Evolutionary conservation across 148 eudicot genomes (phyloP).

Genomic region (Arctostaphylos glauca): DNA sequence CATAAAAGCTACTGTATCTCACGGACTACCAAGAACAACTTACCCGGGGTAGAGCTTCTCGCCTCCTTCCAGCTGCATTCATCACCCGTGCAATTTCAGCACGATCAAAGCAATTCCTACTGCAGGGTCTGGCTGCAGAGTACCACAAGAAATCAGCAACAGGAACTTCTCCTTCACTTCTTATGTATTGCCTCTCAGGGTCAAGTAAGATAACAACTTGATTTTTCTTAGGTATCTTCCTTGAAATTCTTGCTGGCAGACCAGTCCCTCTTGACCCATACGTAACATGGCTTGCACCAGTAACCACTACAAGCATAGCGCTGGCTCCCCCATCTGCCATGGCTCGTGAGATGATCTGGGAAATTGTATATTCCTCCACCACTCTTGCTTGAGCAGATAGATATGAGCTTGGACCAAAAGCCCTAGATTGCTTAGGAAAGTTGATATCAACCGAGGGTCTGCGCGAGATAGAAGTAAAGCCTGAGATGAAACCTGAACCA

Average conservation of each 20-base stretch:
- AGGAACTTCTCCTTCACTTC: constrained; percentile 94
- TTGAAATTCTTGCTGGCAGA: constrained; percentile 84
- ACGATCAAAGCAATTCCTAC: constrained; percentile 92
- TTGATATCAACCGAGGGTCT: constrained; percentile 55
- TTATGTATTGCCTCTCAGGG: constrained; percentile 83
- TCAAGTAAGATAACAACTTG: constrained; percentile 83
- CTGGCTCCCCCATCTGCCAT: constrained; percentile 59
- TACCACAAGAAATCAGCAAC: constrained; percentile 98
- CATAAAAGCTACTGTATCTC: constrained; percentile 5
- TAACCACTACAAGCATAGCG: constrained; percentile 85
- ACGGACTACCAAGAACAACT: constrained; percentile 2
- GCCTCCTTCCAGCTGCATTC: constrained; percentile 96
- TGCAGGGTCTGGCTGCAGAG: constrained; percentile 95
- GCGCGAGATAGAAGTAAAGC: constrained; percentile 63
- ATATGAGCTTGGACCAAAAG: constrained; percentile 88
- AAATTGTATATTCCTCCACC: constrained; percentile 81
- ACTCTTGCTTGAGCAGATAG: constrained; percentile 84
- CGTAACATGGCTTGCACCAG: constrained; percentile 86
- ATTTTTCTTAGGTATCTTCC: constrained; percentile 90
- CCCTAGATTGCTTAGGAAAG: constrained; percentile 47
- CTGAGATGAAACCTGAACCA: constrained; percentile 92
- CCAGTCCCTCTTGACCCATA: constrained; percentile 94
- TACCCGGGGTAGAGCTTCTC: constrained; percentile 97
- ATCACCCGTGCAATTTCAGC: constrained; percentile 98
- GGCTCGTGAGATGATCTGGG: constrained; percentile 73